Evolutionary conservation across 1,139 yeast genomes (phyloP).

Genomic region (Yamadazyma siamensis): DNA sequence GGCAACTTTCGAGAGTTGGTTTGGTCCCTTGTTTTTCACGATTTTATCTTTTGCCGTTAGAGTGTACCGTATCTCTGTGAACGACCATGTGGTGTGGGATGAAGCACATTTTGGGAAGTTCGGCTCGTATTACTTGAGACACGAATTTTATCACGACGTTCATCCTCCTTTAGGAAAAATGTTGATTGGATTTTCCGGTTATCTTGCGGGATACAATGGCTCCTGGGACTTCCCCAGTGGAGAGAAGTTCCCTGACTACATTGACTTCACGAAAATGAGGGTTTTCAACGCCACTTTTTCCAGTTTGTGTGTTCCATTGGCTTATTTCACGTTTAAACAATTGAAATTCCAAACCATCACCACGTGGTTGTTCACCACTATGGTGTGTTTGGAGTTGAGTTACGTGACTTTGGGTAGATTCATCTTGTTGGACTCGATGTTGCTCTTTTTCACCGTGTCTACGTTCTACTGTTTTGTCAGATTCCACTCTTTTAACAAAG

Average conservation of each 20-base stretch:
- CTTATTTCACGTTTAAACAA: constrained; percentile 55
- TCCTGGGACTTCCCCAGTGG: constrained; percentile 67
- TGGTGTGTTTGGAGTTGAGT: constrained; percentile 65
- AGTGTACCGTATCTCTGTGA: constrained; percentile 50
- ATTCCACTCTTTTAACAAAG: constrained; percentile 70
- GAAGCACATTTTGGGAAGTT: constrained; percentile 87
- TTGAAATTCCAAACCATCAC: constrained; percentile 46
- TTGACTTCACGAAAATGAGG: constrained; percentile 60
- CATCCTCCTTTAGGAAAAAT: constrained; percentile 98
- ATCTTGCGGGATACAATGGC: constrained; percentile 68
- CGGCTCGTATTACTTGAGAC: constrained; percentile 89
- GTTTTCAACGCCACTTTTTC: constrained; percentile 64
- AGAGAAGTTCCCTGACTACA: constrained; percentile 47
- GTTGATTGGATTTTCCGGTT: constrained; percentile 94
- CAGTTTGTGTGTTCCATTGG: constrained; percentile 59
- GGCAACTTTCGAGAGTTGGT: constrained; percentile 28
- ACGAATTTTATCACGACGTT: constrained; percentile 94
- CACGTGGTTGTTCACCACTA: constrained; percentile 51
- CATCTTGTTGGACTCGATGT: constrained; percentile 69
- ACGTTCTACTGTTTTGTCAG: constrained; percentile 74
- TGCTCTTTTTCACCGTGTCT: constrained; percentile 81
- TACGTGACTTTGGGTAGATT: constrained; percentile 67
- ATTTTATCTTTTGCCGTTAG: constrained; percentile 47
- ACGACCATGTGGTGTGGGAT: constrained; percentile 62
- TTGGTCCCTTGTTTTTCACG: constrained; percentile 50